Base-by-base conservation (phyloP, 768 basidiomycete species). In the Russula ochroleuca region DNA sequence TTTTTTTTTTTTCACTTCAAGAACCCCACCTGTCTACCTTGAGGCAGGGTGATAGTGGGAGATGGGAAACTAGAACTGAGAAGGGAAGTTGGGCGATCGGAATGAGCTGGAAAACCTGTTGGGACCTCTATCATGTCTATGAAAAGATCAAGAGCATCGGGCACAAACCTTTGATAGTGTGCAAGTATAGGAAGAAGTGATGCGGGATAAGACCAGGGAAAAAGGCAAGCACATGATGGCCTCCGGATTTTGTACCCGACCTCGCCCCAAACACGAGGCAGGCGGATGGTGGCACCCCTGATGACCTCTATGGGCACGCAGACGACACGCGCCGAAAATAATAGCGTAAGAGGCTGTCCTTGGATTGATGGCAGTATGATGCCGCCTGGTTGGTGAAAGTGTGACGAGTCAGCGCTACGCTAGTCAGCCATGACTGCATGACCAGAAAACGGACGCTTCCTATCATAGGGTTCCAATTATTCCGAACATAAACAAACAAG, bases 231-330 rank as follows among this genome's bases (percentile, higher is more conserved):
- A 64, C 58, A 60, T 64, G 58, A 60, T 64, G 58, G 63, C 53
- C 19, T 49, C 19, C 58, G 47, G 53, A 60, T 64, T 64, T 64
- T 64, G 63, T 64, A 64, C 63, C 58, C 63, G 63, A 60, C 63
- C 63, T 64, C 63, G 19, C 63, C 40, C 19, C 49, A 38, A 50
- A 28, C 63, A 64, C 60, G 63, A 54, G 63, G 63, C 58, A 60
- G 58, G 40, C 48, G 63, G 63, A 38, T 33, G 63, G 63, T 64
- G 63, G 63, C 63, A 54, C 57, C 35, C 35, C 55, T 48, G 58
- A 64, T 64, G 63, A 64, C 63, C 63, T 64, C 38, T 64, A 49
- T 43, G n/a, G 58, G 49, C 63, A 64, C 52, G 63, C 63, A 60
- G 63, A 35, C 58, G 47, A 59, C 63, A 64, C 58, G 63, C 57